Evolutionary conservation across 208 protist species (phyloP).

Genomic region (Leptomonas pyrrhocoris): DNA sequence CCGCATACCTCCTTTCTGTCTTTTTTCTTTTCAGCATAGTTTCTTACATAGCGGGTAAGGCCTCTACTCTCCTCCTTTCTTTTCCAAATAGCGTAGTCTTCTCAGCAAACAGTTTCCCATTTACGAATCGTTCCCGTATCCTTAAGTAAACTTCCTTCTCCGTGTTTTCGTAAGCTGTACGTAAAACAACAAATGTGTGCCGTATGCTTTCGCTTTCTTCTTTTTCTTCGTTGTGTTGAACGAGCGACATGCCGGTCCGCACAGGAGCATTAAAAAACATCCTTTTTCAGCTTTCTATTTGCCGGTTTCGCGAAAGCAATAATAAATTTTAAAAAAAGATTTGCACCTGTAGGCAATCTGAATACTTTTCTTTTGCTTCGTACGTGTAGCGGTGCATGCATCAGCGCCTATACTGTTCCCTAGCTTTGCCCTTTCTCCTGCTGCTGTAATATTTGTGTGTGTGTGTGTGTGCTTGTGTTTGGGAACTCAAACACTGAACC

Average conservation of each 20-base stretch:
- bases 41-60: background rate
- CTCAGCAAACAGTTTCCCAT: conserved; percentile 9
- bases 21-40: background rate
- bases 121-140: conserved; percentile 14
- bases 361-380: conserved; percentile 1
- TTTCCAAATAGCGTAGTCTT: conserved; percentile 8
- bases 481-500: background rate
- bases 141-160: background rate
- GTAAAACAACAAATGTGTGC: conserved; percentile 1
- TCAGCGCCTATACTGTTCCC: background rate
- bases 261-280: background rate
- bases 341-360: background rate
- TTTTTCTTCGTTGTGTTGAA: conserved; percentile 1
- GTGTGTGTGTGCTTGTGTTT: no score
- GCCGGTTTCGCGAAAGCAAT: background rate
- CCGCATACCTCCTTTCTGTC: background rate
- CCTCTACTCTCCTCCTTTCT: background rate
- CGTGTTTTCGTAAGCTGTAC: background rate
- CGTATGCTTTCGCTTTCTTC: conserved; percentile 3
- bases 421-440: background rate
- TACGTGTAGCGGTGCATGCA: background rate
- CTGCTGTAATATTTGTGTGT: background rate
- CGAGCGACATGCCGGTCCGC: background rate
- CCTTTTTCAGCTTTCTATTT: background rate
- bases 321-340: background rate